phyloP scores from a whole-genome alignment of 179 eudicot genomes.

The Beta lomatogona region DNA sequence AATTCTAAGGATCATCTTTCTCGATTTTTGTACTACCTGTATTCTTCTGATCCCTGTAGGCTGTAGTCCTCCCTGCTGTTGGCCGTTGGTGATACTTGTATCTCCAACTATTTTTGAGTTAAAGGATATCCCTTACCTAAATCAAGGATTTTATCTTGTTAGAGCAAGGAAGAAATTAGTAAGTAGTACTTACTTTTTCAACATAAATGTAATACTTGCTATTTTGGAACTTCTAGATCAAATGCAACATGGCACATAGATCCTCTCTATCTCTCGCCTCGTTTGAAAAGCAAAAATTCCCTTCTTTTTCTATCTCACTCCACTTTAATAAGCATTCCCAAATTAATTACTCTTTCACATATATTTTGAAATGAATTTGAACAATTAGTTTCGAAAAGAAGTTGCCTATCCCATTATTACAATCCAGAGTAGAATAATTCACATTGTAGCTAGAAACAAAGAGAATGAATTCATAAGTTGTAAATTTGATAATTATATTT shows the following conservation, averaged over 20 bases:
- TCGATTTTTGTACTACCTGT: neutral
- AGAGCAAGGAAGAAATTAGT: neutral
- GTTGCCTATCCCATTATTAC: neutral
- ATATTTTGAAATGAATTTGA: neutral
- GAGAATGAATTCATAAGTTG: neutral
- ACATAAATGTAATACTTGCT: too few species aligned
- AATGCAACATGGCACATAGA: too few species aligned
- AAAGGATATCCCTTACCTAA: neutral
- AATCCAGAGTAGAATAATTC: neutral
- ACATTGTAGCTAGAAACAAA: neutral
- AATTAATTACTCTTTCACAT: too few species aligned
- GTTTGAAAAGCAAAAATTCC: too few species aligned
- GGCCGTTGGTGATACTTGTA: neutral
- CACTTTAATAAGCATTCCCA: too few species aligned
- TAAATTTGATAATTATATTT: neutral
- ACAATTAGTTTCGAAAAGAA: neutral
- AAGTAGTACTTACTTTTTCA: too few species aligned
- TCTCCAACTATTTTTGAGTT: neutral
- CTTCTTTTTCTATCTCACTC: too few species aligned
- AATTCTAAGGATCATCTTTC: neutral
- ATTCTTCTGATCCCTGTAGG: neutral
- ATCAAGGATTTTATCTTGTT: neutral
- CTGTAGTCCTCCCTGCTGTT: neutral
- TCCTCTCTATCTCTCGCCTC: too few species aligned
- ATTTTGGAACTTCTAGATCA: neutral